Evolutionary conservation across 2,329 filamentous ascomycete species (phyloP), one percentile per base, ranked within the genome.

Genomic region (Claviceps sp.): DNA sequence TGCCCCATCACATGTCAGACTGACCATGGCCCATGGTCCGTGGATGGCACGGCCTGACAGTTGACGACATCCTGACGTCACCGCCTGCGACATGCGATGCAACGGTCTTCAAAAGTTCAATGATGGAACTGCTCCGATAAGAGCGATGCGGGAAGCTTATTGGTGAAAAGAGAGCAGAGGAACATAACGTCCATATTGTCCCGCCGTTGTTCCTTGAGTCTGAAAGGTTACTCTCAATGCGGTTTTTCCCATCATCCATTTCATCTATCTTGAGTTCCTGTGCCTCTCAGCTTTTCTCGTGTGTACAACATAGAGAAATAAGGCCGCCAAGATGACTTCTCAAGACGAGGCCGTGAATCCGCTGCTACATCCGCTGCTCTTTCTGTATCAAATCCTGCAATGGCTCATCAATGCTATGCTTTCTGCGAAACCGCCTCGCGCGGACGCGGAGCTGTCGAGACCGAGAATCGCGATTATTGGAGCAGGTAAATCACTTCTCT

Each of bases 381-480:
- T 82, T 58, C 53, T 84, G 49, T 89, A 82, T 65, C 74, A 81
- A 55, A 52, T 87, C 34, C 65, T 82, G 39, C 85, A 89, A 73
- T 82, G 74, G 70, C 56, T 86, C 7, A 69, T 84, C 1, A 73
- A 76, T 59, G 75, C 75, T 57, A 59, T 89, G 37, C 77, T 94
- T 50, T 82, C 87, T 0, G 87, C 88, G 0, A 73, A 69, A 5
- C 82, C 87, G 4, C 87, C 87, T 0, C 73, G 76, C 2, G 77
- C 81, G 0, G 70, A 75, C 55, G 66, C 72, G 0, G 70, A 72
- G 6, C 69, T 86, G n/a, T 69, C 70, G 13, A 72, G 82, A 30
- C 84, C 87, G 14, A 82, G 76, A 54, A 73, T 88, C 52, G 84
- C 84, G 2, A 72, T 87, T 37, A 81, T 88, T 57, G 84, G 84